Evolutionary conservation across 768 basidiomycete genomes (phyloP).

Genomic region (Agrocybe pediades): DNA sequence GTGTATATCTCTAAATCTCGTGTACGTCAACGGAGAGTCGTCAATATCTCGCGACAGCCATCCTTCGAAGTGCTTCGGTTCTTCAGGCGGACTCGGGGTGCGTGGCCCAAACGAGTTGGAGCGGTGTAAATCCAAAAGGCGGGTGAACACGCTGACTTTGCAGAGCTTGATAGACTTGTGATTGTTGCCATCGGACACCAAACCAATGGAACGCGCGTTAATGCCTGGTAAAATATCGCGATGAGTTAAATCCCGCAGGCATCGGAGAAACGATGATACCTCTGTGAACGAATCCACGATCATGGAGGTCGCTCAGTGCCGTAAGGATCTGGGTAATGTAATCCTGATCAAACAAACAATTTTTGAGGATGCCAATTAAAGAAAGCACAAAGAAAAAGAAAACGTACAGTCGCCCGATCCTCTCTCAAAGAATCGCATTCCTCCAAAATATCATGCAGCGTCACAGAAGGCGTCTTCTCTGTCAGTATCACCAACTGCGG

Average conservation of each 20-base stretch:
- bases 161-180: conserved; percentile 74
- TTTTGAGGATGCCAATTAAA: not conserved
- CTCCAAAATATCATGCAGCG: conserved; percentile 73
- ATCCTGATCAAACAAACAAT: conserved; percentile 51
- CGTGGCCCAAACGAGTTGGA: conserved; percentile 75
- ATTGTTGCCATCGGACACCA: conserved; percentile 55
- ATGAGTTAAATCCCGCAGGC: not conserved
- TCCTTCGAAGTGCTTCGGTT: conserved; percentile 6
- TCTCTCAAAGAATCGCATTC: conserved; percentile 76
- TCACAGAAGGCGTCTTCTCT: conserved; percentile 70
- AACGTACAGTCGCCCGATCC: conserved; percentile 64
- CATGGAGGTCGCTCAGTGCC: conserved; percentile 69
- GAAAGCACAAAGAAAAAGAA: conserved; percentile 16
- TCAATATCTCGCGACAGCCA: conserved; percentile 84
- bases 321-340: conserved; percentile 75
- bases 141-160: conserved; percentile 70
- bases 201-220: conserved; percentile 57
- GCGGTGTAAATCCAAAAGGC: conserved; percentile 76
- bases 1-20: conserved; percentile 81
- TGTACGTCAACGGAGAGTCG: conserved; percentile 73
- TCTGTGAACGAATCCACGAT: conserved; percentile 68
- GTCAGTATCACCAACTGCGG: conserved; percentile 66
- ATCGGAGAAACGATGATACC: conserved; percentile 35
- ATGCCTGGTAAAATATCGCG: conserved; percentile 45
- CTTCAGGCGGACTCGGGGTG: conserved; percentile 31